These are phyloP conservation scores for Blastobotrys parvus DNA, from an alignment of 805 yeast genomes.

Conservation along the genomic window DNA sequence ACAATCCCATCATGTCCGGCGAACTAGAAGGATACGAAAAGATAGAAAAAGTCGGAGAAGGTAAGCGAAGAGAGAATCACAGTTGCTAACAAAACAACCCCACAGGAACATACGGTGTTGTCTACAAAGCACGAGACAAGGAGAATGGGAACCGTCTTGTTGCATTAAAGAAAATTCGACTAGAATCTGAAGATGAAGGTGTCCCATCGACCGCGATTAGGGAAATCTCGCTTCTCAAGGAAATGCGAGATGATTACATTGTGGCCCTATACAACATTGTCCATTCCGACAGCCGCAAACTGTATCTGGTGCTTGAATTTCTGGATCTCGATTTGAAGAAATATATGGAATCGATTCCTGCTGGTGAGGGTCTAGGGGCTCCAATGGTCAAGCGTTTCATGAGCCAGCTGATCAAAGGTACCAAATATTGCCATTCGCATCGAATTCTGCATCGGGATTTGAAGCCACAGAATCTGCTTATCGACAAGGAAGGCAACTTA, in stretches of 20 bases:
- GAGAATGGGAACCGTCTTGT: slow-evolving; percentile 89
- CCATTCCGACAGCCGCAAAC: slow-evolving; percentile 87
- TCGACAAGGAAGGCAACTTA: slow-evolving; percentile 91
- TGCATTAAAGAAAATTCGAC: slow-evolving; percentile 87
- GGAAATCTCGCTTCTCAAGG: slow-evolving; percentile 90
- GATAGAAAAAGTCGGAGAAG: slow-evolving; percentile 95
- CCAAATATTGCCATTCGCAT: slow-evolving; percentile 88
- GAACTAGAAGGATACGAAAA: slow-evolving; percentile 49
- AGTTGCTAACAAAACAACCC: neutral
- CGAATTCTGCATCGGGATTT: slow-evolving; percentile 91
- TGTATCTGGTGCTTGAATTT: slow-evolving; percentile 87
- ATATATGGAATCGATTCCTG: slow-evolving; percentile 93
- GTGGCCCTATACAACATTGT: slow-evolving; percentile 89
- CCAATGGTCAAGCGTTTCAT: slow-evolving; percentile 88
- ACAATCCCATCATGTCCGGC: neutral
- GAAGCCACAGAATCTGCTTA: slow-evolving; percentile 91
- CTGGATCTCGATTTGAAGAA: slow-evolving; percentile 91
- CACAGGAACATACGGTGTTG: slow-evolving; percentile 89
- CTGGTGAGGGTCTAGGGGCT: slow-evolving; percentile 81
- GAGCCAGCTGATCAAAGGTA: slow-evolving; percentile 86
- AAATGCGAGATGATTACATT: slow-evolving; percentile 86
- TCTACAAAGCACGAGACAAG: slow-evolving; percentile 87
- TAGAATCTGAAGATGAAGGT: slow-evolving; percentile 96
- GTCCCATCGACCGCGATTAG: slow-evolving; percentile 98
- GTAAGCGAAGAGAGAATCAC: slow-evolving; percentile 33